These are phyloP conservation scores for Trichoderma atroviride DNA, from an alignment of 2,329 filamentous ascomycete species.

Conservation along the genomic window DNA sequence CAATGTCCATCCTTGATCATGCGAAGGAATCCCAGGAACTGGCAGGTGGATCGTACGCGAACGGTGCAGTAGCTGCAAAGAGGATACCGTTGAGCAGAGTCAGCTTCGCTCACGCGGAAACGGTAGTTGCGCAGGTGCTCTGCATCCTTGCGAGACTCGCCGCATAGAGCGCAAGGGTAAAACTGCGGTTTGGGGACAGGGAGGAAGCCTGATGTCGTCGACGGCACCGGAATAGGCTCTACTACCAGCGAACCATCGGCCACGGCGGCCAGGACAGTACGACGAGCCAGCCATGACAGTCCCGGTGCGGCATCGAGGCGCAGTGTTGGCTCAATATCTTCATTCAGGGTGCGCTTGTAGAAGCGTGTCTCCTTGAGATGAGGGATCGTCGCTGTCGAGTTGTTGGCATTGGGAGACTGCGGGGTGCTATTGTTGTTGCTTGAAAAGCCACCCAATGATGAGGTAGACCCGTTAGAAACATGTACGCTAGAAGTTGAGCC, in stretches of 20 bases:
- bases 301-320: conserved; percentile 87
- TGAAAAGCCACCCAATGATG: conserved; percentile 55
- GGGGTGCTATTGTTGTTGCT: conserved; percentile 58
- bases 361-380: conserved; percentile 89
- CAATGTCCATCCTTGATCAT: conserved; percentile 93
- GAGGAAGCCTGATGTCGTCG: conserved; percentile 45
- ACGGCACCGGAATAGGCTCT: conserved; percentile 74
- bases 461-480: conserved; percentile 62
- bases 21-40: conserved; percentile 87
- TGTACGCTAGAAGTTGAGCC: conserved; percentile 51
- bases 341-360: conserved; percentile 83
- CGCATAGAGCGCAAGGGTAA: conserved; percentile 83
- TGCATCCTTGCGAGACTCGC: conserved; percentile 73
- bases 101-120: conserved; percentile 85
- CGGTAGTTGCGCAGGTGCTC: conserved; percentile 78
- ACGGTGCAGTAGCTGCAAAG: conserved; percentile 86
- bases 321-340: conserved; percentile 94
- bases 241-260: conserved; percentile 85
- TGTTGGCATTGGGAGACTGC: conserved; percentile 59
- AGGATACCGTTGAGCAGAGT: conserved; percentile 84
- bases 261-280: conserved; percentile 80
- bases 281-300: conserved; percentile 88
- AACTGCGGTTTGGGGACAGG: conserved; percentile 55
- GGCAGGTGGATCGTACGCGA: conserved; percentile 83
- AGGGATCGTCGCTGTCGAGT: conserved; percentile 50